Evolutionary conservation across 2,329 filamentous ascomycete genomes (phyloP).

Genomic region (Teratosphaeria epicoccoides): DNA sequence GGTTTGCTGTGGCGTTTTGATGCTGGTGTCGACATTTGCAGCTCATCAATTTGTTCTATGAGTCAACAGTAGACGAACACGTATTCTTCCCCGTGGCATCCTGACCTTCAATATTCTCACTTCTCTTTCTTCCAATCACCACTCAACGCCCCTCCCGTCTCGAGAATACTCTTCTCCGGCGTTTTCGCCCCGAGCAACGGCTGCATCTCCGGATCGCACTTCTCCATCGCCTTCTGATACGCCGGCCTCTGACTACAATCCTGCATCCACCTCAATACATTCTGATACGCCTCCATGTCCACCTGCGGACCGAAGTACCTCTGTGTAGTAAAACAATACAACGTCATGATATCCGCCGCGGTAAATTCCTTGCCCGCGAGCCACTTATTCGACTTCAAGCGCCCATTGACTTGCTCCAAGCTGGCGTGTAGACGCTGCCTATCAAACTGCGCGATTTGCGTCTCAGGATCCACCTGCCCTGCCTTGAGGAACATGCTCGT

Average conservation of each 20-base stretch:
- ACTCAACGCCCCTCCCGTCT: not conserved
- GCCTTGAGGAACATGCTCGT: slow-evolving; percentile 14
- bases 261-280: slow-evolving; percentile 22
- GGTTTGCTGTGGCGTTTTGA: not conserved
- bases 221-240: slow-evolving; percentile 24
- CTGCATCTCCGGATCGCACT: slow-evolving; percentile 24
- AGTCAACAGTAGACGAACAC: too few relatives aligned
- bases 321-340: slow-evolving; percentile 52
- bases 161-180: not conserved
- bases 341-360: slow-evolving; percentile 54
- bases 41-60: too few relatives aligned
- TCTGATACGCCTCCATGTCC: slow-evolving; percentile 14
- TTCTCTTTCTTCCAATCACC: not conserved
- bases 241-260: slow-evolving; percentile 16
- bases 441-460: slow-evolving; percentile 33
- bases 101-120: not conserved
- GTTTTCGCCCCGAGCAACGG: not conserved
- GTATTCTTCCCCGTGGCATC: not conserved
- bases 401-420: not conserved
- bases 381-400: slow-evolving; percentile 33
- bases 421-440: slow-evolving; percentile 38
- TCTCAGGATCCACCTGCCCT: slow-evolving; percentile 17
- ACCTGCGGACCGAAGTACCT: slow-evolving; percentile 27
- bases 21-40: too few relatives aligned
- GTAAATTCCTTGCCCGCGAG: slow-evolving; percentile 53